Evolutionary conservation across 345 rosid species (phyloP), one percentile per base, ranked within the genome.

Genomic region (Isatis tinctoria): DNA sequence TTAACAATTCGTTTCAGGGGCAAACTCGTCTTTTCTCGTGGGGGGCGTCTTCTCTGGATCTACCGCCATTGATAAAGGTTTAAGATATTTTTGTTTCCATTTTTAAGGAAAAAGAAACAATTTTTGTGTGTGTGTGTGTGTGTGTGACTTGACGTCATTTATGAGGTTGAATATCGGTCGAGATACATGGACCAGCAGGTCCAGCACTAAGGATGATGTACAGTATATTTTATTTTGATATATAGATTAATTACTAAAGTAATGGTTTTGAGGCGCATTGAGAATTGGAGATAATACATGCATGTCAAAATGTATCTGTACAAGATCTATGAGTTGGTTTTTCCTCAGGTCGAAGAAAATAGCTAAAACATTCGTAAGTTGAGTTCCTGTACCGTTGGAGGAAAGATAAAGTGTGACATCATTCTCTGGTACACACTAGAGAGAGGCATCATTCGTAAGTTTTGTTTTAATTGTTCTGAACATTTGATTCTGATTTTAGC

Each of bases 141-240:
- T 39, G n/a, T n/a, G n/a, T n/a, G n/a, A n/a, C n/a, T n/a, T 5
- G 68, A 60, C 60, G 69, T 75, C 74, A 60, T 12, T 41, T 11
- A 43, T 49, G 69, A 40, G 30, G 74, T 30, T 60, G 58, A 60
- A 26, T 60, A 60, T 75, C 22, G 33, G 74, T 68, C 48, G 79
- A 60, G 74, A 33, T 68, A 32, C 79, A 75, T 68, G 74, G 64
- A 59, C 61, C 53, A n/a, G 72, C 78, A 48, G n/a, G n/a, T n/a
- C 53, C 48, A 27, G n/a, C n/a, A 58, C 56, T 65, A 57, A 44
- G 20, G 16, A 67, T 59, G 60, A 26, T 58, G 32, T 22, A 56
- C 57, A 18, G 32, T 22, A 56, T 57, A 18, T 59, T 32, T 36
- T 22, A 32, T 11, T 33, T 14, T 16, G n/a, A 53, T 22, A 33